These are phyloP conservation scores for Tolypocladium tropicale DNA, from an alignment of 2,329 filamentous ascomycete species.

Conservation along the genomic window DNA sequence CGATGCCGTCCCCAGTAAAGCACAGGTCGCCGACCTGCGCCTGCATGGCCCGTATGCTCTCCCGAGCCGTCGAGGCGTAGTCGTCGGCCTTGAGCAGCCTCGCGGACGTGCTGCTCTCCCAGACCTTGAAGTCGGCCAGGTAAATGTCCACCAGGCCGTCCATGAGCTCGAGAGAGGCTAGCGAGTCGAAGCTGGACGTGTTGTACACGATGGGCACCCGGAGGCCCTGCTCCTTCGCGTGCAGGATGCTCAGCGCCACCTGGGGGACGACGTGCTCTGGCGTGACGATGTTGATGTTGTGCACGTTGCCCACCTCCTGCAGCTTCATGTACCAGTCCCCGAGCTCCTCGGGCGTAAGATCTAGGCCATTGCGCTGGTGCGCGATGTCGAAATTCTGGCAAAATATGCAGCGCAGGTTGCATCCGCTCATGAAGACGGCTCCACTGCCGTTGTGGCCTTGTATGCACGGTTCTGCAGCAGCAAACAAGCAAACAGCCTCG, in stretches of 20 bases:
- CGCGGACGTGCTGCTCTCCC: conserved; percentile 55
- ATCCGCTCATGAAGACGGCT: conserved; percentile 70
- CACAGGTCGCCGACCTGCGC: conserved; percentile 72
- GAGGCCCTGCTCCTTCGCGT: conserved; percentile 60
- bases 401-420: conserved; percentile 64
- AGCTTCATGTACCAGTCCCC: conserved; percentile 77
- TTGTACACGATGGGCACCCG: conserved; percentile 74
- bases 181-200: conserved; percentile 70
- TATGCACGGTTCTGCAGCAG: conserved; percentile 57
- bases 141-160: conserved; percentile 80
- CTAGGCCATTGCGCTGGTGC: conserved; percentile 71
- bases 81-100: conserved; percentile 69
- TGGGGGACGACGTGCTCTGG: conserved; percentile 83
- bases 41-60: conserved; percentile 74
- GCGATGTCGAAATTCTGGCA: conserved; percentile 81
- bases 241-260: conserved; percentile 65
- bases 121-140: conserved; percentile 82
- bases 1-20: conserved; percentile 73
- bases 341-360: conserved; percentile 67
- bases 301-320: conserved; percentile 68
- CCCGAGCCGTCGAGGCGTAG: conserved; percentile 60
- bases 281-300: conserved; percentile 84
- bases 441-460: conserved; percentile 75
- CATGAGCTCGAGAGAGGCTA: conserved; percentile 60
- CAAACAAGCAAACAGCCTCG: conserved; percentile 1